Conservation (phyloP, 768 basidiomycete species). For the Pleurotus djamor region DNA sequence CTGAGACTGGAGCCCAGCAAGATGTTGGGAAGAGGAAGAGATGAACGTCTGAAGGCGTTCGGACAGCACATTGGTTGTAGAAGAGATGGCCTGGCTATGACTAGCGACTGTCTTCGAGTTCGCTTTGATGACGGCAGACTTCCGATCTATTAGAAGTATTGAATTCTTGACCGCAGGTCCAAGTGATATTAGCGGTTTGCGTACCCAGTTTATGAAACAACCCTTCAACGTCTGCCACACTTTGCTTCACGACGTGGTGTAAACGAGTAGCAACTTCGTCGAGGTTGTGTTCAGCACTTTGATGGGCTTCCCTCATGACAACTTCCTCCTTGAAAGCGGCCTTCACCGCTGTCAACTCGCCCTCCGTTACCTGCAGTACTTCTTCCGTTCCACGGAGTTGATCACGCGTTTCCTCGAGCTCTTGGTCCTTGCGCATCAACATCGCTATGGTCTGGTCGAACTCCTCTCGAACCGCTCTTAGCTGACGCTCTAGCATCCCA, state of each 20-base stretch:
- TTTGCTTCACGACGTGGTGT: conserved; percentile 64
- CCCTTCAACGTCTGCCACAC: conserved; percentile 63
- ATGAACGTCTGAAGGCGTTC: conserved; percentile 62
- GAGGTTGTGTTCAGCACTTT: conserved; percentile 67
- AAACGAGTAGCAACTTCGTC: conserved; percentile 73
- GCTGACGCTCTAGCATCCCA: conserved; percentile 79
- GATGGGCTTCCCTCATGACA: conserved; percentile 74
- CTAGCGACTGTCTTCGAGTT: conserved; percentile 66
- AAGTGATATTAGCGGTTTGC: conserved; percentile 15
- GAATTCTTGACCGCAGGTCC: too few relatives aligned
- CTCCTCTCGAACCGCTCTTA: conserved; percentile 80
- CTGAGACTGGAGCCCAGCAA: conserved; percentile 51
- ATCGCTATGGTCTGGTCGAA: conserved; percentile 87
- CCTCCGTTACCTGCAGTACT: conserved; percentile 50
- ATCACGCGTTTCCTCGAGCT: conserved; percentile 63
- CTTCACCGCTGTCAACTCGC: conserved; percentile 57
- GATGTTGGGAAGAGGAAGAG: conserved; percentile 51
- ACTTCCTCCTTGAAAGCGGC: conserved; percentile 75
- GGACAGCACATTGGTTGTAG: conserved; percentile 50
- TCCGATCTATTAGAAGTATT: conserved; percentile 58
- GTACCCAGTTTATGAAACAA: conserved; percentile 84
- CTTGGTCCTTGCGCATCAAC: conserved; percentile 72
- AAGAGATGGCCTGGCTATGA: conserved; percentile 58
- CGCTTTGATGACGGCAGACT: conserved; percentile 54
- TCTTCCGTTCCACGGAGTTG: conserved; percentile 51